Base-by-base conservation (phyloP, 495 filamentous ascomycete genomes). In the Penicillium desertorum region DNA sequence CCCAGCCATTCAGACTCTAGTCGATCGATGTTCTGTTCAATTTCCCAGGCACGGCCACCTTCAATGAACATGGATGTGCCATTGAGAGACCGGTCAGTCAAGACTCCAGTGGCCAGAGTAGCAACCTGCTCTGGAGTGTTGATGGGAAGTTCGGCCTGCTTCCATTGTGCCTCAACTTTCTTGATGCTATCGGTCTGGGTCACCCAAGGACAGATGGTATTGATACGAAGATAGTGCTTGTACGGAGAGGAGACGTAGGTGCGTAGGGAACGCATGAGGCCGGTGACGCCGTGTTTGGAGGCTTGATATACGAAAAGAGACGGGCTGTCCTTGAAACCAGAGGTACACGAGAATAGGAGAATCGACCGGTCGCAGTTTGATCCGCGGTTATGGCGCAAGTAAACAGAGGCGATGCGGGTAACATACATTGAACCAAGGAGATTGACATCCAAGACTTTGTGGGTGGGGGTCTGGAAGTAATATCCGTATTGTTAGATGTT, bases 151-250 rank as follows among this genome's bases (percentile, higher is more conserved):
- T 68, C 69, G 25, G 73, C 76, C 54, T 71, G 62, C 19, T 64
- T 55, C 80, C 81, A 83, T 14, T 62, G 61, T 11, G 72, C 64
- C 45, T 71, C 61, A 17, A 81, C 69, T 16, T 72, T 75, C 41
- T 68, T 66, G 9, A 76, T 71, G 17, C 78, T 72, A 11, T 70
- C 67, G 7, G 75, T 81, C 43, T 74, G 62, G 2, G 78, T 81
- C 65, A 79, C 76, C 80, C 79, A 83, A 1, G 81, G 81, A 58
- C 80, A 82, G 51, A 83, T 71, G 14, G 76, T 75, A 60, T 83
- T 84, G 54, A 77, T 72, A 20, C 81, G 75, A 20, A 83, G 64
- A 36, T 67, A 62, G 58, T 77, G 73, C 53, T 66, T 68, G 52
- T 71, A 72, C 0, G 71, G 66, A 1, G 63, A 62, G 4, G 72